A percentile compares a stretch with the other conserved stretches of the same genome.
phyloP scores from a whole-genome alignment of 257 asterid genomes.

The Forsythia suspensa region DNA sequence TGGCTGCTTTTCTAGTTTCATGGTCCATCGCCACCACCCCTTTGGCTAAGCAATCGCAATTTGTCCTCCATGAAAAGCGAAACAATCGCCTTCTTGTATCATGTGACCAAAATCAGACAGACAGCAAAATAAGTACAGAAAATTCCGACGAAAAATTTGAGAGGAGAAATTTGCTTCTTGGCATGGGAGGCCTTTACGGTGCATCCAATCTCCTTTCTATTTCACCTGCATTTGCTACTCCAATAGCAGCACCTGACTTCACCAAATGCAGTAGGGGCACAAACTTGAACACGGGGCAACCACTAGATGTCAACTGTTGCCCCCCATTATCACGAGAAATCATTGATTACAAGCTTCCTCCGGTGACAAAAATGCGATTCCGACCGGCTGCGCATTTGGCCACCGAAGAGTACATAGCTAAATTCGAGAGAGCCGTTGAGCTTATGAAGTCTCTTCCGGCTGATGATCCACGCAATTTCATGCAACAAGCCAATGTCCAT shows the following conservation, averaged over 20 bases:
- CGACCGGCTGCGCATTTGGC: slow-evolving; percentile 34
- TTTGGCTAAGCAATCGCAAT: slow-evolving; percentile 1
- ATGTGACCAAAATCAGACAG: neutral
- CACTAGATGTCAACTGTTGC: slow-evolving; percentile 18
- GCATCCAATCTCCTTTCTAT: neutral
- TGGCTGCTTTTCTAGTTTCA: neutral
- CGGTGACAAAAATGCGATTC: neutral
- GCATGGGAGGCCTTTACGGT: slow-evolving; percentile 28
- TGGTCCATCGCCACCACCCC: neutral
- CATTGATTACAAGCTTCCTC: slow-evolving; percentile 11
- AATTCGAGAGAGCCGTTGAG: slow-evolving; percentile 18
- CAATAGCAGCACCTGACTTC: slow-evolving; percentile 17
- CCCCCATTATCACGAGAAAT: slow-evolving; percentile 19
- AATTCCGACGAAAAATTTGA: neutral
- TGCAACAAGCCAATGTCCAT: slow-evolving; percentile 16
- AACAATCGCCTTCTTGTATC: neutral
- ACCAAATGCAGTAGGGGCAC: slow-evolving; percentile 9
- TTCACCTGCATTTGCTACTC: slow-evolving; percentile 16
- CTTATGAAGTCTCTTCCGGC: slow-evolving; percentile 24
- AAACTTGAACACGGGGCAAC: neutral
- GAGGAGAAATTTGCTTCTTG: slow-evolving; percentile 22
- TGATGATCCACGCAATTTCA: slow-evolving; percentile 26
- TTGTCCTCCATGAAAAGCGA: neutral
- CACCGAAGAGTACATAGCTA: slow-evolving; percentile 6
- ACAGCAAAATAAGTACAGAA: neutral